These are phyloP conservation scores for Antitrichia curtipendula DNA, from an alignment of 225 moss, liverwort and hornwort genomes.

Conservation along the genomic window DNA sequence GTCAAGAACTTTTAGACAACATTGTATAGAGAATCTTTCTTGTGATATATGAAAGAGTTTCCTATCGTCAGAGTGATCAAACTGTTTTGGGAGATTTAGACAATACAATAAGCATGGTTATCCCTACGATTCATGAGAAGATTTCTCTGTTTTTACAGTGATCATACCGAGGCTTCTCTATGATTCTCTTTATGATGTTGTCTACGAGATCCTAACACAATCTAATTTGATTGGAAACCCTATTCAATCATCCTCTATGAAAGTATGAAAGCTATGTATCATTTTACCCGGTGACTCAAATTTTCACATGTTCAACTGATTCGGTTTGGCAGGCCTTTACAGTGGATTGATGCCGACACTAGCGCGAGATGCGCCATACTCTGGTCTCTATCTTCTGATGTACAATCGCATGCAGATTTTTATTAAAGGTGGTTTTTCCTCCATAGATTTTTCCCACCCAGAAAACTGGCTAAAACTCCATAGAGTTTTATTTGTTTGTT, in stretches of 20 bases:
- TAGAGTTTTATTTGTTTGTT: not conserved
- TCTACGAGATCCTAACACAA: not conserved
- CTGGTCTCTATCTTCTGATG: conserved; percentile 79
- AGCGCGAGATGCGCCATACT: conserved; percentile 80
- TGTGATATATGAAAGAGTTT: not conserved
- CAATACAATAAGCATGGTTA: not conserved
- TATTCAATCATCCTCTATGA: not conserved
- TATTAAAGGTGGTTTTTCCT: conserved; percentile 34
- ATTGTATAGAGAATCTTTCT: not conserved
- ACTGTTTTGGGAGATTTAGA: not conserved
- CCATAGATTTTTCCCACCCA: not conserved
- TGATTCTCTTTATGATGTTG: not conserved
- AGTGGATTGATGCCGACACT: conserved; percentile 82
- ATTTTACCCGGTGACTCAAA: not conserved
- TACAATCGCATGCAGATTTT: conserved; percentile 63
- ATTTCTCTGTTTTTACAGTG: not conserved
- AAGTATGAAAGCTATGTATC: not conserved
- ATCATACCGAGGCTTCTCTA: not conserved
- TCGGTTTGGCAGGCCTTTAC: conserved; percentile 60
- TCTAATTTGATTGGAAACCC: not conserved
- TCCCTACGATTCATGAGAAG: not conserved
- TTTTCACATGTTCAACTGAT: not conserved
- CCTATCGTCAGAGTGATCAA: not conserved
- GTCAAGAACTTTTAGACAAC: not conserved
- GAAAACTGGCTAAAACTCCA: not conserved